Base-by-base conservation (phyloP, 2,329 filamentous ascomycete species). In the Arachnomyces sp. region DNA sequence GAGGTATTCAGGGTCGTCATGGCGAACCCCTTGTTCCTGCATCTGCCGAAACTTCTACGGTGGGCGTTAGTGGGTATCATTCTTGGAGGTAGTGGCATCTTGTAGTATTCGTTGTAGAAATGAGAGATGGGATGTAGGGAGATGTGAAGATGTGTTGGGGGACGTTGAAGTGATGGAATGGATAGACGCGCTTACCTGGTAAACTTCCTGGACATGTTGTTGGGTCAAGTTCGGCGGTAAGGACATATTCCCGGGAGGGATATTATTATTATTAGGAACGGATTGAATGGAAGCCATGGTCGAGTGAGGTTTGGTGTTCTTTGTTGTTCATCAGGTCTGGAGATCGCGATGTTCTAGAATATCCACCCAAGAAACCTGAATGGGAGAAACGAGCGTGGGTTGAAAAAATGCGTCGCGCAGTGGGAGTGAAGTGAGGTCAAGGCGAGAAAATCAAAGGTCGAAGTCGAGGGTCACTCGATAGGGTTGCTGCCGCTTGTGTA, bases 1-100 rank as follows among this genome's bases (percentile, higher is more conserved):
- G 55, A 90, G 75, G 55, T 83, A 89, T 60, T 96, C 89, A 34
- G 90, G 90, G 55, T 96, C 88, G 42, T 75, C 83, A 42, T 80
- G 75, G 31, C 86, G 78, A 16, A 93, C 82, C 51, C 89, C 89
- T 54, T 82, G 75, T 41, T 85, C 77, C 65, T 90, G 92, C 84
- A 96, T 88, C 61, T 86, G 79, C 57, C 85, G 83, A 50, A 85
- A 92, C 75, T 86, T 88, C 89, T 95, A 55, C 36, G 29, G 40
- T 28, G 21, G 36, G 34, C 44, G 62, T 73, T 56, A 75, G 67
- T 46, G 21, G 21, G 36, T 36, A 28, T 34, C 21, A 37, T 44
- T 15, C 31, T 25, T 25, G 9, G 21, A 9, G 21, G 21, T 25
- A 9, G 9, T 25, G 21, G 21, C 21, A 9, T 25, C 21, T 25